Evolutionary conservation across 208 protist genomes (phyloP).

Genomic region (Lotmaria passim): DNA sequence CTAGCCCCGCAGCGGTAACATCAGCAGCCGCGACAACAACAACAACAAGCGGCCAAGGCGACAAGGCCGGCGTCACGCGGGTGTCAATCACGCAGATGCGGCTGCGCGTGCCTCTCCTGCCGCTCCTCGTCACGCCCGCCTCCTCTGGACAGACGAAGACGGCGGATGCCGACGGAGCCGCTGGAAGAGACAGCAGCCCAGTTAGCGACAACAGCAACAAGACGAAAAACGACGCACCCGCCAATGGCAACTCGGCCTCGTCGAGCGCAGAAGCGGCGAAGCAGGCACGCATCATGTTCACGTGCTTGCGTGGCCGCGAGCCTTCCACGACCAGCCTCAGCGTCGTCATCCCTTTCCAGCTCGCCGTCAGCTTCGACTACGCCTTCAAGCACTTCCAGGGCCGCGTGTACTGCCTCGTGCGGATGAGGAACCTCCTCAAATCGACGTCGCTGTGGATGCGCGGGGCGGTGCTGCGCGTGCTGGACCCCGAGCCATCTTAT

Average conservation of each 20-base stretch:
- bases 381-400: conserved; percentile 72
- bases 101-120: conserved; percentile 55
- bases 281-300: conserved; percentile 49
- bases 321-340: conserved; percentile 46
- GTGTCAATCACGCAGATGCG: conserved; percentile 21
- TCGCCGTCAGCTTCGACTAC: conserved; percentile 48
- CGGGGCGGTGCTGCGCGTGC: conserved; percentile 65
- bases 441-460: conserved; percentile 82
- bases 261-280: conserved; percentile 19
- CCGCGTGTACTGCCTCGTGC: conserved; percentile 80
- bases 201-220: neutral
- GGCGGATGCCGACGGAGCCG: neutral
- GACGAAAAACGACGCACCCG: neutral
- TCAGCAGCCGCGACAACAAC: neutral
- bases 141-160: conserved; percentile 4
- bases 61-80: neutral
- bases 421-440: conserved; percentile 60
- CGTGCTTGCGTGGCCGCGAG: conserved; percentile 55
- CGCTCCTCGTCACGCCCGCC: conserved; percentile 51
- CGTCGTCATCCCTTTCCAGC: conserved; percentile 35
- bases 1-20: neutral
- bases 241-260: neutral
- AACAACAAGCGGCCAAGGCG: too few species aligned
- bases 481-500: conserved; percentile 59
- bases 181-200: too few species aligned